Evolutionary conservation across 768 basidiomycete species (phyloP).

Genomic region (Rhizopogon vinicolor): DNA sequence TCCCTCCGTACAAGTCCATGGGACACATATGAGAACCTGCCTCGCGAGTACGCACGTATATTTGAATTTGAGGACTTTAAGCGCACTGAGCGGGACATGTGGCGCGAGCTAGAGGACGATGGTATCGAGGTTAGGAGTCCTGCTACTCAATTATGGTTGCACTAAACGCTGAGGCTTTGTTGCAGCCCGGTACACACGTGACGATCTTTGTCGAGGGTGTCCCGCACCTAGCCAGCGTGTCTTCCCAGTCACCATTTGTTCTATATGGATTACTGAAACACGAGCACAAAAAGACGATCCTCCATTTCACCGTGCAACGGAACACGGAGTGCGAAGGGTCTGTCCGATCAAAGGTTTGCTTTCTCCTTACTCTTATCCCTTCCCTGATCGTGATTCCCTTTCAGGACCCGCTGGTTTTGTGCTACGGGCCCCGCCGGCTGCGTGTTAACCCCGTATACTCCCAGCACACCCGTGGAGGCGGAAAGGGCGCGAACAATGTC

Average conservation of each 20-base stretch:
- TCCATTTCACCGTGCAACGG: conserved; percentile 89
- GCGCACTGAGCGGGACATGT: conserved; percentile 71
- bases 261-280: conserved; percentile 86
- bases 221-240: conserved; percentile 51
- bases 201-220: conserved; percentile 73
- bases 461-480: conserved; percentile 86
- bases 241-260: conserved; percentile 43
- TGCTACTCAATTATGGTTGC: neutral
- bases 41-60: conserved; percentile 88
- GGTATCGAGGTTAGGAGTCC: conserved; percentile 56
- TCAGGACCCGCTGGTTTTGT: conserved; percentile 85
- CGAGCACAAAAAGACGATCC: conserved; percentile 91
- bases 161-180: neutral
- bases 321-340: conserved; percentile 92
- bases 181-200: conserved; percentile 78
- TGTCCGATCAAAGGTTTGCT: conserved; percentile 81
- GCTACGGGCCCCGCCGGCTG: conserved; percentile 84
- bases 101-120: conserved; percentile 63
- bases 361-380: neutral
- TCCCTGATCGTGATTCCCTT: neutral
- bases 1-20: conserved; percentile 94
- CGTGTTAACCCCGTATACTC: conserved; percentile 87
- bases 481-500: conserved; percentile 91
- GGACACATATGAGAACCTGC: conserved; percentile 96
- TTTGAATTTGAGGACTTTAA: conserved; percentile 97